Evolutionary conservation across 2,329 filamentous ascomycete genomes (phyloP), one percentile per base, ranked within the genome.

Genomic region (Diaporthe helianthi): DNA sequence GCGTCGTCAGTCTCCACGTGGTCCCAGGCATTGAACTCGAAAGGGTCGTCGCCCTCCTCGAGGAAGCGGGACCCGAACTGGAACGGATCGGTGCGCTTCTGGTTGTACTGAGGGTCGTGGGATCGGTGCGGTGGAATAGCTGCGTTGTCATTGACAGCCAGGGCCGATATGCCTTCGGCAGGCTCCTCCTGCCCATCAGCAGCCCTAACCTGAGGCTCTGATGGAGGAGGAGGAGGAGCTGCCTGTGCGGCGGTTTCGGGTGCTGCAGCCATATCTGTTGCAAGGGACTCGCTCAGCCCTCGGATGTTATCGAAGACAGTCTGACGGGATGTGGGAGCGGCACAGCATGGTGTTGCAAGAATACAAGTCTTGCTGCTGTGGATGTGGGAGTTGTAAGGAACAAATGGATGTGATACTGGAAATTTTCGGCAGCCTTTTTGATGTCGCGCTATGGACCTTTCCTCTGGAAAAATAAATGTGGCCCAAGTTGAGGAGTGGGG

Each of bases 11-110:
- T 94, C 81, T 95, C 91, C 78, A 98, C 96, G 79, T 99, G 95
- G 79, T 99, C 96, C 96, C 96, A 99, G 46, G 96, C 96, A 80
- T 99, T 99, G 88, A 96, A 97, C 79, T 97, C 92, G 82, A 95
- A 99, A 76, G 97, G 93, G 78, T 98, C 87, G 82, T 97, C 94
- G 77, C 90, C 89, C 79, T 95, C 86, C 76, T 92, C 89, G 64
- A 99, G 88, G 76, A 88, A 92, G 70, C 95, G 93, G 58, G 93
- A 96, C 71, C 96, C 96, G 80, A 99, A 99, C 80, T 97, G 92
- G 80, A 98, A 99, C 22, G 96, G 96, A 77, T 98, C 94, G 77
- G 84, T 92, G 75, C 93, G 89, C 83, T 98, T 98, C 81, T 92
- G 84, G 79, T 94, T 96, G 79, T 91, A 82, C 72, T 82, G 76